Base-by-base conservation (phyloP, 768 basidiomycete species). In the Hirschioporus abietinus region DNA sequence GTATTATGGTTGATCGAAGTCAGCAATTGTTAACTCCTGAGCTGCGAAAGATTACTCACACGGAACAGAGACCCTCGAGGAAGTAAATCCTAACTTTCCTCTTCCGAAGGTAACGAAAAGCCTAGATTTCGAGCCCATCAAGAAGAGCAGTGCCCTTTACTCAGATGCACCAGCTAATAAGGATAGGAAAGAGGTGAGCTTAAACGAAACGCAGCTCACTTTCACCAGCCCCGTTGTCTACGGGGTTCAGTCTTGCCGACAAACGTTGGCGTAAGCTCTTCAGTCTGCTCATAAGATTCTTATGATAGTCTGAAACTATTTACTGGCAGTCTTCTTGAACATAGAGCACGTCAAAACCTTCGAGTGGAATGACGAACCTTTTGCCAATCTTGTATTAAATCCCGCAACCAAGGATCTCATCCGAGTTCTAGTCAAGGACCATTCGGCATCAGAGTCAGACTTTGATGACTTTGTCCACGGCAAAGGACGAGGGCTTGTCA, bases 391-490 rank as follows among this genome's bases (percentile, higher is more conserved):
- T 35, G 86, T 88, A 12, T 80, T 89, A 18, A 82, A 84, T 7
- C 70, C 76, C 3, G 80, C 78, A 57, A 80, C 82, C 52, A 88
- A 87, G 76, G 76, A 81, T 18, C 80, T 87, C 3, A 77, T 87
- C 25, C 83, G 81, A 63, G 84, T 85, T 1, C 79, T 86, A 1
- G 81, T 87, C n/a, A 84, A 85, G 68, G 82, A 84, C 1, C 86
- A 88, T 69, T 83, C 84, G 71, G 76, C 76, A 17, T 52, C 42
- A 20, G 81, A 82, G 66, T 71, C 82, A 6, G 83, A 81, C 17
- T 83, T 86, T 68, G 84, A 86, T 64, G 87, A 88, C 67, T 86
- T 88, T 67, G 84, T 88, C 74, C 83, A 82, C 70, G 87, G 86
- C 52, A 88, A 89, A 71, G 88, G 87, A 0, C 84, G 85, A n/a